Conservation (phyloP, 2,329 filamentous ascomycete genomes). For the Raffaelea ambrosiae region DNA sequence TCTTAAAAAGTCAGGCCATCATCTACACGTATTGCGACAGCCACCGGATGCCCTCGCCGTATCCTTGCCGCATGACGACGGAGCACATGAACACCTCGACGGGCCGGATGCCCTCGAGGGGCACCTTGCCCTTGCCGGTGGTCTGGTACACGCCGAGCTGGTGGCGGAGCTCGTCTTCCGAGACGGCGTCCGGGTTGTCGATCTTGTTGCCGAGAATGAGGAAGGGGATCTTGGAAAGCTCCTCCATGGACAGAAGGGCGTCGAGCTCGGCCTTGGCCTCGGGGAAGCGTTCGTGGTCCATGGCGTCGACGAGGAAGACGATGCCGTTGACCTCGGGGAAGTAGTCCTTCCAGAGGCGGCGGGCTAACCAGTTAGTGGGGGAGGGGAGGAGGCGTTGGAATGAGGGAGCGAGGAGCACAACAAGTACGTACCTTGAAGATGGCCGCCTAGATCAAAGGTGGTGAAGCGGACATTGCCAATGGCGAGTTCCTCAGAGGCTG, state of each 20-base stretch:
- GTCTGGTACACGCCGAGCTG: slow-evolving; percentile 93
- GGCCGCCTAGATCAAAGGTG: slow-evolving; percentile 87
- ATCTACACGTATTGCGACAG: slow-evolving; percentile 79
- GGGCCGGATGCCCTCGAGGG: slow-evolving; percentile 77
- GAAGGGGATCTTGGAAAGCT: slow-evolving; percentile 91
- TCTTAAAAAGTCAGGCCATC: too few relatives aligned
- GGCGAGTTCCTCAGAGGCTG: slow-evolving; percentile 82
- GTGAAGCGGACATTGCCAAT: slow-evolving; percentile 93
- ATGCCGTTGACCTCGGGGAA: slow-evolving; percentile 95
- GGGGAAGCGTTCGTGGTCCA: slow-evolving; percentile 87
- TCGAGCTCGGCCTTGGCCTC: slow-evolving; percentile 98
- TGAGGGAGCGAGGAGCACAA: neutral
- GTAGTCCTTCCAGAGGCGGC: slow-evolving; percentile 93
- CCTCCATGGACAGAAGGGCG: slow-evolving; percentile 91
- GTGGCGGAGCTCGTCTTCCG: slow-evolving; percentile 89
- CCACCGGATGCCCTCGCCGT: slow-evolving; percentile 87
- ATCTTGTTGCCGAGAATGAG: slow-evolving; percentile 98
- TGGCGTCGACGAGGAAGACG: slow-evolving; percentile 95
- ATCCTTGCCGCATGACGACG: slow-evolving; percentile 92
- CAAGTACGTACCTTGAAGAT: slow-evolving; percentile 67
- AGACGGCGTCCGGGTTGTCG: slow-evolving; percentile 91
- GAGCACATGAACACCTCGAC: slow-evolving; percentile 99
- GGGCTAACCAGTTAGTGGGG: slow-evolving; percentile 44
- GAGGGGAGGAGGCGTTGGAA: neutral
- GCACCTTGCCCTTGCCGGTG: slow-evolving; percentile 91